Base-by-base conservation (phyloP, 805 yeast genomes). In the Yarrowia sp. region DNA sequence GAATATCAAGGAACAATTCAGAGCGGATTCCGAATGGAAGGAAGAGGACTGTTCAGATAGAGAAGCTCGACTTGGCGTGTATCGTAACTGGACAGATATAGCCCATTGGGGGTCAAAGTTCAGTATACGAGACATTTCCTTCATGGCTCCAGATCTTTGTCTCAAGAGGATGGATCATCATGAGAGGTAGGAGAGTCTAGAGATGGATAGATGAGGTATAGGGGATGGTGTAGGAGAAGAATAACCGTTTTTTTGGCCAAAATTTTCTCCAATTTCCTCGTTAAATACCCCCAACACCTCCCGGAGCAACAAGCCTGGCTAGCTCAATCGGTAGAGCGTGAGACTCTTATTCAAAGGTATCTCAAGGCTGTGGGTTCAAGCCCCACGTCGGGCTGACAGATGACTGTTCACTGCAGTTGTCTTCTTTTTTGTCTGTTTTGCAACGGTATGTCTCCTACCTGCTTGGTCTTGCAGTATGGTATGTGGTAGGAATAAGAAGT, bases 361-460 rank as follows among this genome's bases (percentile, higher is more conserved):
- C 51, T 44, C 51, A 44, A 44, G 51, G 51, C 51, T 44, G 51
- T 44, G 51, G 51, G 51, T 44, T 44, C 51, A 44, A 44, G 58
- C 33, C 41, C 61, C 32, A 56, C 61, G 26, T 30, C 24, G 30
- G 35, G 33, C 36, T 41, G 9, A 7, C 24, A 10, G 26, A 1
- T 14, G 17, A 14, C 36, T 14, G 12, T 17, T 4, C 12, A 6
- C 19, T 17, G 41, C 21, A 19, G 41, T 22, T 38, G 22, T 38
- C 11, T 46, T 41, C 28, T 41, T 22, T 41, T 41, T 41, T n/a
- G n/a, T n/a, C n/a, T n/a, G n/a, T n/a, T n/a, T n/a, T n/a, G n/a
- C n/a, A n/a, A n/a, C n/a, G 30, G 30, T 26, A 26, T 26, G 30
- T 26, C 8, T 26, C 30, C 30, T 26, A 26, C 30, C 30, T n/a